A percentile compares a stretch with the other conserved stretches of the same genome.
Conservation (phyloP, 805 yeast genomes). For the Cyberlindnera xylosilytica region DNA sequence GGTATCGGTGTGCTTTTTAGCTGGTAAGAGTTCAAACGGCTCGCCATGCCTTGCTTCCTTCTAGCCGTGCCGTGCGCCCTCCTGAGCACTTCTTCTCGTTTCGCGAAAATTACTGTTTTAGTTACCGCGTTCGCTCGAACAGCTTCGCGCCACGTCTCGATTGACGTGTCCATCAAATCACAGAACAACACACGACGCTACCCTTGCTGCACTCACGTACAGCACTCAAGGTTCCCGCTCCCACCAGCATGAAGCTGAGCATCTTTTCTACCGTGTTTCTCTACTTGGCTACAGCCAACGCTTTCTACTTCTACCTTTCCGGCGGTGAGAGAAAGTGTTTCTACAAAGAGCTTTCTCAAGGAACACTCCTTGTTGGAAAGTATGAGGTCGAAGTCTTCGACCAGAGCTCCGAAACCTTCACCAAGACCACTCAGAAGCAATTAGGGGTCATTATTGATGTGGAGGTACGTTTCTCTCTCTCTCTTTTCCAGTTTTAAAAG, state of each 20-base stretch:
- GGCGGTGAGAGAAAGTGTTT: constrained; percentile 55
- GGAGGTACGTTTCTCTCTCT: constrained; percentile 30
- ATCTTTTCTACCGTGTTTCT: constrained; percentile 16
- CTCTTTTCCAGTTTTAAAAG: neutral
- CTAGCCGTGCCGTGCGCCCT: no score
- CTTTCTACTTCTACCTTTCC: constrained; percentile 48
- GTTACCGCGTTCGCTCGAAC: no score
- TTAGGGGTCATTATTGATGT: constrained; percentile 41
- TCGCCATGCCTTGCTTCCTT: no score
- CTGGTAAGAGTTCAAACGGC: no score
- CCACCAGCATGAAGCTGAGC: constrained; percentile 18
- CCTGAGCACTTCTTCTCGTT: no score
- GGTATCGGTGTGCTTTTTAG: no score
- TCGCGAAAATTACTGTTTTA: no score
- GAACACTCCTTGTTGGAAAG: constrained; percentile 46
- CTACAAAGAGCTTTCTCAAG: constrained; percentile 50
- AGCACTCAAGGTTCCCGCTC: no score
- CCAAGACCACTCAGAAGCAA: constrained; percentile 32
- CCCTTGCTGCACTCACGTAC: no score
- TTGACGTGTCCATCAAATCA: no score
- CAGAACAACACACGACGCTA: no score
- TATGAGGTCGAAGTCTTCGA: constrained; percentile 47
- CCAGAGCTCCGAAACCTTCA: constrained; percentile 33
- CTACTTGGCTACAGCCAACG: constrained; percentile 30
- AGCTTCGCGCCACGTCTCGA: no score